Conservation (phyloP, 2,329 filamentous ascomycete genomes). For the Fusarium sp. region DNA sequence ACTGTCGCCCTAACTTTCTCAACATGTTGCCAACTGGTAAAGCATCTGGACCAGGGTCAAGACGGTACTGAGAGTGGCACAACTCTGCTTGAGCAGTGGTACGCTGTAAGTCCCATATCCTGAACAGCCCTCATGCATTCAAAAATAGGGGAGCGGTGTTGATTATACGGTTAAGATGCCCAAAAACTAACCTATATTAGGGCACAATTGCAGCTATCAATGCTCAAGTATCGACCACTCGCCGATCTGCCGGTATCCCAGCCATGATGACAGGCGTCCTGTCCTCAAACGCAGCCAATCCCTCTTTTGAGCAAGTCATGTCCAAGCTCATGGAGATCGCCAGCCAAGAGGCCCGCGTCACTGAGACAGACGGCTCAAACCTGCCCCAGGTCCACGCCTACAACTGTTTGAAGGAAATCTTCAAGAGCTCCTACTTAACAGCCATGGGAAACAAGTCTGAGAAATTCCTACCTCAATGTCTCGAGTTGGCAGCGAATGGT, state of each 20-base stretch:
- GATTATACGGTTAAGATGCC: not conserved
- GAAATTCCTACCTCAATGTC: slow-evolving; percentile 75
- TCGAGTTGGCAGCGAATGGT: slow-evolving; percentile 83
- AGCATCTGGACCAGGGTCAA: slow-evolving; percentile 55
- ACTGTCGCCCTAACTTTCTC: slow-evolving; percentile 91
- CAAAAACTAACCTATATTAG: slow-evolving; percentile 49
- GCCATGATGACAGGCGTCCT: slow-evolving; percentile 86
- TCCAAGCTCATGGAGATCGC: slow-evolving; percentile 70
- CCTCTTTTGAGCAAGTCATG: slow-evolving; percentile 75
- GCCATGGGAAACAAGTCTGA: slow-evolving; percentile 79
- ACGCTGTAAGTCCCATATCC: slow-evolving; percentile 62
- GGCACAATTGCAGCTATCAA: slow-evolving; percentile 77
- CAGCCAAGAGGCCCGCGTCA: slow-evolving; percentile 61
- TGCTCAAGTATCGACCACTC: slow-evolving; percentile 82
- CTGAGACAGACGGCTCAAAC: slow-evolving; percentile 71
- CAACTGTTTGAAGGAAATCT: slow-evolving; percentile 92
- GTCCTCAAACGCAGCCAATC: slow-evolving; percentile 68
- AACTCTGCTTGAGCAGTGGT: slow-evolving; percentile 74
- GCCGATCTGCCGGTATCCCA: slow-evolving; percentile 91
- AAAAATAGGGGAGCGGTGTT: not conserved
- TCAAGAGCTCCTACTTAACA: slow-evolving; percentile 82
- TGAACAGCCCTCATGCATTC: too few species aligned
- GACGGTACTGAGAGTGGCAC: slow-evolving; percentile 46
- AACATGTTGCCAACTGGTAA: slow-evolving; percentile 76
- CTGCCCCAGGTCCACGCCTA: slow-evolving; percentile 93